These are phyloP conservation scores for Aspergillus fischeri DNA, from an alignment of 2,329 filamentous ascomycete genomes.

Conservation along the genomic window DNA sequence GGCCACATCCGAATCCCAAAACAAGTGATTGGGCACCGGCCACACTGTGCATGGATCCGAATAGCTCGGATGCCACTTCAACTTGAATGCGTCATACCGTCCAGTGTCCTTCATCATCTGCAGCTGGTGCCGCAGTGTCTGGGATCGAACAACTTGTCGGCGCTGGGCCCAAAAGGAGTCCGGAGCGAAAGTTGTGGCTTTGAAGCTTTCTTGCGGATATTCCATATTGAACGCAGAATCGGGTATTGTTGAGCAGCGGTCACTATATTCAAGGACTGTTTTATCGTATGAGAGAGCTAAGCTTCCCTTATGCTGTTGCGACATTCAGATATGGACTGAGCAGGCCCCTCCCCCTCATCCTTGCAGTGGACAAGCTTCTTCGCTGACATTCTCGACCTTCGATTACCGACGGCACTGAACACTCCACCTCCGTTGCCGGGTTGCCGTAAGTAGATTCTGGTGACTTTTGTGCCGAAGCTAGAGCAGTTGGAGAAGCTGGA, in stretches of 20 bases:
- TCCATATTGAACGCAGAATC: conserved; percentile 23
- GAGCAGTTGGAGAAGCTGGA: neutral
- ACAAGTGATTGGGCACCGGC: conserved; percentile 56
- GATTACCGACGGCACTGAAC: neutral
- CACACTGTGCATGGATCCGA: conserved; percentile 47
- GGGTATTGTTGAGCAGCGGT: neutral
- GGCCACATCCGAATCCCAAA: conserved; percentile 57
- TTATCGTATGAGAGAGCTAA: neutral
- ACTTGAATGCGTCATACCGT: conserved; percentile 55
- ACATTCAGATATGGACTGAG: neutral
- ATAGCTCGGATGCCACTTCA: conserved; percentile 55
- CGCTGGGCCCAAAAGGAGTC: conserved; percentile 34
- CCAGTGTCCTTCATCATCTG: conserved; percentile 52
- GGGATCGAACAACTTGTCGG: conserved; percentile 40
- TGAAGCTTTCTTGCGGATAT: conserved; percentile 43
- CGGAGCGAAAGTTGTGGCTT: conserved; percentile 27
- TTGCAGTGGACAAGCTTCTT: neutral
- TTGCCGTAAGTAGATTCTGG: neutral
- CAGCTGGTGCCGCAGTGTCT: conserved; percentile 51
- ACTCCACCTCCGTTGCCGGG: neutral
- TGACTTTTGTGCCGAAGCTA: neutral
- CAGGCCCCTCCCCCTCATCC: neutral
- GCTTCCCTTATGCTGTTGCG: neutral
- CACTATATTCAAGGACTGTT: neutral
- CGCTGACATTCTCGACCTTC: neutral